These are phyloP conservation scores for Platismatia glauca DNA, from an alignment of 495 filamentous ascomycete species.

Conservation along the genomic window DNA sequence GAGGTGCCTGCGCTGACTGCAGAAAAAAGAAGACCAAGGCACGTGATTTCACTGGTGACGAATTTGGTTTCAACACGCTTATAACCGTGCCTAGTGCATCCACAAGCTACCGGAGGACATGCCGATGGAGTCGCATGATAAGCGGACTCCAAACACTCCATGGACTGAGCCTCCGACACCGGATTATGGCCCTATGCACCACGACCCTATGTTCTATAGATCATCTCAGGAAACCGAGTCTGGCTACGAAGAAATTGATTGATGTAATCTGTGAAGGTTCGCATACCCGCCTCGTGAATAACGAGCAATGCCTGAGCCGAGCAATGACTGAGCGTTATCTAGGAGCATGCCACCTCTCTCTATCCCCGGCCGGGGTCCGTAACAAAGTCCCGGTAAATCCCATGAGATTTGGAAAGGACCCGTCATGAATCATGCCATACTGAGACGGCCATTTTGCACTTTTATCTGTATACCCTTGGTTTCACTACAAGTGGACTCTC, in stretches of 20 bases:
- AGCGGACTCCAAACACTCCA: background rate
- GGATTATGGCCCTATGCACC: background rate
- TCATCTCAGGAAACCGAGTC: background rate
- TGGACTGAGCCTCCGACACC: background rate
- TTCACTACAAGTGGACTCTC: background rate
- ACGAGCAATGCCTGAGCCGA: background rate
- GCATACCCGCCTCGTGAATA: background rate
- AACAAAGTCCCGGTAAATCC: background rate
- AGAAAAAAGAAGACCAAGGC: conserved; percentile 14
- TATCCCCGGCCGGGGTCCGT: background rate
- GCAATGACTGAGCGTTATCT: background rate
- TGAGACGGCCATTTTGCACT: background rate
- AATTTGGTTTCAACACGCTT: background rate
- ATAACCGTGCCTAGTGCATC: background rate
- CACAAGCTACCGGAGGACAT: conserved; percentile 1
- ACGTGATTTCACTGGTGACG: conserved; percentile 1
- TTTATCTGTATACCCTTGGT: background rate
- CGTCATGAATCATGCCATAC: background rate
- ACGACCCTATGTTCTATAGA: background rate
- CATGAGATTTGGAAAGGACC: background rate
- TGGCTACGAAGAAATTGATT: background rate
- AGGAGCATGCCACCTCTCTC: background rate
- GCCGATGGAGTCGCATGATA: background rate
- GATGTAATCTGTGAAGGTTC: background rate
- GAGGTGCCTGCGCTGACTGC: conserved; percentile 11